Percentiles rank a stretch among this genome's conserved stretches.
Evolutionary conservation across 192 early-diverging fungal species (phyloP).

Genomic region (Coemansia sp.): DNA sequence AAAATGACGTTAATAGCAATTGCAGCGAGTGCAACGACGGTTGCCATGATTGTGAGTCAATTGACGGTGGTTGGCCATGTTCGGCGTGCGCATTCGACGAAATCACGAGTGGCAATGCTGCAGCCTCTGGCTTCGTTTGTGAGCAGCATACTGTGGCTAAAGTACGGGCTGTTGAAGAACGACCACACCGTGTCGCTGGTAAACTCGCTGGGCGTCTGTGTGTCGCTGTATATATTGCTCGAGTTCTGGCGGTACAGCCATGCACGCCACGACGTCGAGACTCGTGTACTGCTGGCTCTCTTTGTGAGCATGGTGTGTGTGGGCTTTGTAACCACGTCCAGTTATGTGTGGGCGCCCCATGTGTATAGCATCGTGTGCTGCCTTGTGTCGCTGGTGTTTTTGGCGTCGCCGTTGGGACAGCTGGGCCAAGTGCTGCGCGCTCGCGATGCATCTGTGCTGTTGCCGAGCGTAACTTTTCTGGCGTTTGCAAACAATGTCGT

Average conservation of each 20-base stretch:
- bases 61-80: constrained; percentile 26
- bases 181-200: constrained; percentile 24
- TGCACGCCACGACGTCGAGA: constrained; percentile 11
- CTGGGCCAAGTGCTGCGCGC: constrained; percentile 23
- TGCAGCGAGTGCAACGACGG: constrained; percentile 20
- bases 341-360: constrained; percentile 4
- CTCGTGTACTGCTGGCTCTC: constrained; percentile 5
- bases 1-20: constrained; percentile 17
- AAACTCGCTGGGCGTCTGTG: constrained; percentile 18
- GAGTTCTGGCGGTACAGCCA: constrained; percentile 32
- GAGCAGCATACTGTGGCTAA: constrained; percentile 41
- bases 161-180: constrained; percentile 37
- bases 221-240: constrained; percentile 29
- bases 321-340: constrained; percentile 23
- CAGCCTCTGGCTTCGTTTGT: constrained; percentile 40
- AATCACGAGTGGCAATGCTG: constrained; percentile 23
- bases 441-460: constrained; percentile 38
- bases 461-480: constrained; percentile 32
- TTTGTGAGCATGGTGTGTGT: constrained; percentile 8
- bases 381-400: constrained; percentile 30
- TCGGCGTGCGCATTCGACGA: constrained; percentile 13
- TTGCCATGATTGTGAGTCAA: constrained; percentile 48
- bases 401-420: constrained; percentile 42
- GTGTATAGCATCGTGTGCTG: constrained; percentile 34
- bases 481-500: constrained; percentile 42